These are phyloP conservation scores for Hyaloscypha hepaticicola DNA, from an alignment of 495 filamentous ascomycete genomes.

Conservation along the genomic window DNA sequence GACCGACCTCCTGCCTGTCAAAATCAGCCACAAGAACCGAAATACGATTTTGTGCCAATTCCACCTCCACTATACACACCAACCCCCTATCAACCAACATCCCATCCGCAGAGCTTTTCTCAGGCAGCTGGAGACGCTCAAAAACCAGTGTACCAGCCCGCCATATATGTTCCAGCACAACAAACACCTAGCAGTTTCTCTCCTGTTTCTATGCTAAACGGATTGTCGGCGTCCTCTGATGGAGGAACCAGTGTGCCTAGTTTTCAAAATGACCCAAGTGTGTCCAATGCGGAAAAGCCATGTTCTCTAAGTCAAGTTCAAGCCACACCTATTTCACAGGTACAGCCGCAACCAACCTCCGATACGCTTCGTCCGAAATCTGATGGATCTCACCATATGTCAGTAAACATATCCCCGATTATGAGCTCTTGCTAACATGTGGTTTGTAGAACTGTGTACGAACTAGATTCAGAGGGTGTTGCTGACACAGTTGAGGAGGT, in stretches of 20 bases:
- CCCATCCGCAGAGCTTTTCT: background rate
- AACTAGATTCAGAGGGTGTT: background rate
- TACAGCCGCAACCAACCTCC: background rate
- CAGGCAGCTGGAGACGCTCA: background rate
- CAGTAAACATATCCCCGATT: background rate
- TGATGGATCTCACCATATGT: background rate
- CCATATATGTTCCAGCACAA: background rate
- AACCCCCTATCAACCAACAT: background rate
- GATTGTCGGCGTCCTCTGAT: background rate
- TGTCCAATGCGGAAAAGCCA: no score
- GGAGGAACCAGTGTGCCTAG: background rate
- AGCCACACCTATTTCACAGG: background rate
- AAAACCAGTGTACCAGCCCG: background rate
- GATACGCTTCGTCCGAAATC: background rate
- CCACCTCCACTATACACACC: background rate
- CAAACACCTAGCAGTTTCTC: background rate
- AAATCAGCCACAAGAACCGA: conserved; percentile 4
- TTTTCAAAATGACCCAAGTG: background rate
- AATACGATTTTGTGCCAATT: conserved; percentile 10
- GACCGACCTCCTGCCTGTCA: background rate
- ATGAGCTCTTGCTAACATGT: background rate
- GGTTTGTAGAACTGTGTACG: background rate
- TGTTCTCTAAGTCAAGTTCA: background rate
- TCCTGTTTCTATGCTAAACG: background rate
- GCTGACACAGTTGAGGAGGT: background rate